phyloP scores from a whole-genome alignment of 345 rosid species.

The Ceriops zippeliana region DNA sequence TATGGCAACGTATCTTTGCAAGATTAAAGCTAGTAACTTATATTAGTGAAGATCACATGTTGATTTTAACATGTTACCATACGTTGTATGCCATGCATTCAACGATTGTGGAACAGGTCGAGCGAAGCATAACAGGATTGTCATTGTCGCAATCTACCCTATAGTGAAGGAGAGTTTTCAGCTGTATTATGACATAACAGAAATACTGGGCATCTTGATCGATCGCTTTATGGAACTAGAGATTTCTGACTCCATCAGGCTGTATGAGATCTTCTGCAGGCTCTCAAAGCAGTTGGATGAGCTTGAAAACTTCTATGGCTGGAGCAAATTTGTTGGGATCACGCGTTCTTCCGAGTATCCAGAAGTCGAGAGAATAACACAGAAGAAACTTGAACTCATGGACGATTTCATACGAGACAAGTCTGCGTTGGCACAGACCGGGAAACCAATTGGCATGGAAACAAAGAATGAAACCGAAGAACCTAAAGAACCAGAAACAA shows the following conservation, averaged over 20 bases:
- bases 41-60: too few relatives aligned
- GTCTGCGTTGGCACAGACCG: constrained; percentile 36
- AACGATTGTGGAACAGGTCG: constrained; percentile 37
- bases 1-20: too few relatives aligned
- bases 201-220: constrained; percentile 48
- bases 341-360: constrained; percentile 77
- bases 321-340: constrained; percentile 70
- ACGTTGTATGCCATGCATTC: not conserved
- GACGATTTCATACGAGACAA: constrained; percentile 79
- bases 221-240: constrained; percentile 82
- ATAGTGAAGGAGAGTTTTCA: constrained; percentile 76
- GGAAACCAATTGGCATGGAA: constrained; percentile 13
- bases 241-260: constrained; percentile 55
- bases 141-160: constrained; percentile 67
- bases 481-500: constrained; percentile 18
- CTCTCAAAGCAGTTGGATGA: constrained; percentile 63
- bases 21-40: too few relatives aligned
- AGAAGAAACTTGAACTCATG: constrained; percentile 74
- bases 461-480: constrained; percentile 26
- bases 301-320: constrained; percentile 57
- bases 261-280: constrained; percentile 59
- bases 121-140: constrained; percentile 66
- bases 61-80: too few relatives aligned
- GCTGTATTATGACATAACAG: constrained; percentile 60
- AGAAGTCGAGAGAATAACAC: constrained; percentile 68